Evolutionary conservation across 108 stramenopile genomes (phyloP), one percentile per base, ranked within the genome.

Genomic region (Nitzschia putrida): DNA sequence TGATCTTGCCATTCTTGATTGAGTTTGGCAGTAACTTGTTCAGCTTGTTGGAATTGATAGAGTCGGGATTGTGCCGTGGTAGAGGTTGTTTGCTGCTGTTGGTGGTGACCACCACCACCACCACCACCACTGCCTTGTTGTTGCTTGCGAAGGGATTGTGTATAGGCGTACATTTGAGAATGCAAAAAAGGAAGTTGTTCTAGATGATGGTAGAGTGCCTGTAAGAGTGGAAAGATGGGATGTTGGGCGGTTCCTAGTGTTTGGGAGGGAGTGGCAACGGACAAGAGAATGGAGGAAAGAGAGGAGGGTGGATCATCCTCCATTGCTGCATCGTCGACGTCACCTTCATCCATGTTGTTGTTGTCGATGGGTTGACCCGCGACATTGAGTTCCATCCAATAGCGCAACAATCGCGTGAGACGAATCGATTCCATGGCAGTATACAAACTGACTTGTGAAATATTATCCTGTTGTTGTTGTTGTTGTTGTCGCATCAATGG

Each of bases 1-100:
- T 84, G 83, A 8, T 69, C 64, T 23, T 73, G 54, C 67, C 71
- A 84, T 70, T 84, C 65, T 47, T 79, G 50, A 8, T 69, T 49
- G n/a, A 84, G 61, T 38, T 66, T 76, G 4, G 47, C 69, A 18
- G 72, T 56, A 9, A 80, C 51, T 39, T 57, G 41, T 67, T 73
- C 69, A 2, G 71, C 49, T 61, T n/a, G 26, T 53, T 69, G 68
- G 20, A 70, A 69, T 29, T 73, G 72, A n/a, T 38, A 49, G 21
- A 83, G 58, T 11, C 82, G 69, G 14, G 77, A 53, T 22, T 68
- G 47, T 8, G 72, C 50, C 6, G 47, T 49, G 18, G 47, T 2
- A 49, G 47, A 18, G 47, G 47, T 2, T 3, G 29, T 34, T 1
- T 34, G 1, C 4, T 34, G 29, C 4, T 34, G 29, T n/a, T n/a